Conservation (phyloP, 1,284 basidiomycete species). For the Cystobasidium sp. region DNA sequence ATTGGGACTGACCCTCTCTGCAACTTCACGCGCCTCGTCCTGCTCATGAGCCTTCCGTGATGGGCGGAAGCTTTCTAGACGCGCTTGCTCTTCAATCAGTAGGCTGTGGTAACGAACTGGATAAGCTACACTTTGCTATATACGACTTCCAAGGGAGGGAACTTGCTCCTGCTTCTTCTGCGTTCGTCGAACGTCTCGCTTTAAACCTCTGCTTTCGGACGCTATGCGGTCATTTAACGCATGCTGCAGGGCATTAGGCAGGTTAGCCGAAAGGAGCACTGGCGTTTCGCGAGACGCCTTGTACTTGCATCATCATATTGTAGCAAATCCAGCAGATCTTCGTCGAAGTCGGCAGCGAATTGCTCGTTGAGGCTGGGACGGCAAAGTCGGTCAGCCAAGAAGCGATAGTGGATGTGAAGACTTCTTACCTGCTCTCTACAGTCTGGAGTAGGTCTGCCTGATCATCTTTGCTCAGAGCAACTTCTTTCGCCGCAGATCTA, state of each 20-base stretch:
- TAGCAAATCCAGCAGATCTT: conserved; percentile 8
- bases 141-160: no score
- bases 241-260: not conserved
- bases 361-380: not conserved
- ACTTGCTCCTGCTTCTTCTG: conserved; percentile 18
- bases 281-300: not conserved
- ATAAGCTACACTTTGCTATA: no score
- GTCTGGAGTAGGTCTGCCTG: not conserved
- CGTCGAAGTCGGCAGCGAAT: not conserved
- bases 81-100: conserved; percentile 11
- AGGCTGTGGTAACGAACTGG: no score
- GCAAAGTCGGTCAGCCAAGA: not conserved
- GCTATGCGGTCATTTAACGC: conserved; percentile 8
- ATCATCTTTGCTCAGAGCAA: not conserved
- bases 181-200: conserved; percentile 1
- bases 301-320: not conserved
- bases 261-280: not conserved
- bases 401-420: no score
- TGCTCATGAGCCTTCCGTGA: conserved; percentile 23
- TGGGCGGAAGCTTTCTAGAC: conserved; percentile 19
- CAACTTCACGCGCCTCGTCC: conserved; percentile 15
- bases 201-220: conserved; percentile 2
- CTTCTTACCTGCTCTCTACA: not conserved
- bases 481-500: conserved; percentile 6
- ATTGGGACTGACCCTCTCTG: not conserved